Evolutionary conservation across 78 protist species (phyloP).

Genomic region (Guillardia theta): DNA sequence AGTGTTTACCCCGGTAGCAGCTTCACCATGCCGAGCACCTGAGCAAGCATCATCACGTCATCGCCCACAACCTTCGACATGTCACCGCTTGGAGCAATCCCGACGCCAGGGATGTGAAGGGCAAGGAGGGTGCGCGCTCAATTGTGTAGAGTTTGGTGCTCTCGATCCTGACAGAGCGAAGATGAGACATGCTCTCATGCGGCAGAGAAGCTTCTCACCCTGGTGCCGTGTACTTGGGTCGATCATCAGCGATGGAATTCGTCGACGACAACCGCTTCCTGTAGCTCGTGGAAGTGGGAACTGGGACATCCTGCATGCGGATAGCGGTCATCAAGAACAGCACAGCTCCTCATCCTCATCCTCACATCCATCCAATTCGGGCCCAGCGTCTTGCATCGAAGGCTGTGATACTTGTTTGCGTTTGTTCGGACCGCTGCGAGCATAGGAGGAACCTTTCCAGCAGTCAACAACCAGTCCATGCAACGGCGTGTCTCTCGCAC

Average conservation of each 20-base stretch:
- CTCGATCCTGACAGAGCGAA: background rate
- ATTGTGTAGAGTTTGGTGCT: background rate
- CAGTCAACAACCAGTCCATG: no score
- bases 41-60: background rate
- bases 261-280: background rate
- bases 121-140: background rate
- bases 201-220: background rate
- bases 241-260: background rate
- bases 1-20: background rate
- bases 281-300: background rate
- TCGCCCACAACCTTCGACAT: no score
- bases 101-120: background rate
- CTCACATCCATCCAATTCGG: background rate
- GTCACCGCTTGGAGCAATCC: background rate
- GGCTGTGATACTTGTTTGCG: conserved; percentile 2
- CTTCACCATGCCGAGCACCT: background rate
- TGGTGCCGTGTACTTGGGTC: background rate
- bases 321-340: no score
- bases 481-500: no score
- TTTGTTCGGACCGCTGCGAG: conserved; percentile 11
- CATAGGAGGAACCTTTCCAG: background rate
- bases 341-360: no score
- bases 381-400: background rate
- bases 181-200: background rate
- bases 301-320: background rate